A percentile compares a stretch with the other conserved stretches of the same genome.
phyloP scores from a whole-genome alignment of 768 basidiomycete species.

The Hygrophorus pudorinus region DNA sequence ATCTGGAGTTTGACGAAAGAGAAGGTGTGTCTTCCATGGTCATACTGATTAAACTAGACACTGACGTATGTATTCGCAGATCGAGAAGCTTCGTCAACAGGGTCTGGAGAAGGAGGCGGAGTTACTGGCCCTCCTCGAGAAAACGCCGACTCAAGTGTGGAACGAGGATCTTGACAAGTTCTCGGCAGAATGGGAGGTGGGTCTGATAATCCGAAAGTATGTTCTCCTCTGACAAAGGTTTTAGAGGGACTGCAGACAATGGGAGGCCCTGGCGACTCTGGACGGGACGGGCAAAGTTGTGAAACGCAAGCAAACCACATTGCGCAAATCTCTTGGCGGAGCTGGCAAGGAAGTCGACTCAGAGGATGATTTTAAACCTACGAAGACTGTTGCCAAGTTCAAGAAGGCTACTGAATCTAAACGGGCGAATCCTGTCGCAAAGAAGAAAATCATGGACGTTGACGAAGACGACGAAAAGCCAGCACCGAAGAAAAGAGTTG shows the following conservation, averaged over 20 bases:
- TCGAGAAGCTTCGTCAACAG: conserved; percentile 74
- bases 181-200: conserved; percentile 75
- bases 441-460: conserved; percentile 10
- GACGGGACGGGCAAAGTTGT: conserved; percentile 40
- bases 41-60: neutral
- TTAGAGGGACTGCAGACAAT: conserved; percentile 37
- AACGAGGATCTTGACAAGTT: conserved; percentile 81
- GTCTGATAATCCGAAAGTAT: conserved; percentile 17
- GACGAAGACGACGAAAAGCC: conserved; percentile 10
- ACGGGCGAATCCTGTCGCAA: conserved; percentile 12
- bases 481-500: conserved; percentile 6
- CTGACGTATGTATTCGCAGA: conserved; percentile 32
- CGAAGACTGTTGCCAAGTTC: conserved; percentile 20
- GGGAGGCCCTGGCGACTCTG: conserved; percentile 29
- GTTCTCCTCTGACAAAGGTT: neutral
- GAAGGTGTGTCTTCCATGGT: conserved; percentile 44
- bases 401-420: conserved; percentile 17
- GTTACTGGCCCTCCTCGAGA: conserved; percentile 64
- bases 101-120: conserved; percentile 77
- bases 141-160: conserved; percentile 80
- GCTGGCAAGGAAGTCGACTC: conserved; percentile 12
- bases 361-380: conserved; percentile 16
- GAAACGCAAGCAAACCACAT: conserved; percentile 26
- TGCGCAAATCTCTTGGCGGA: conserved; percentile 27
- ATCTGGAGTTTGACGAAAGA: conserved; percentile 94